Evolutionary conservation across 2,329 filamentous ascomycete species (phyloP).

Genomic region (Paecilomyces fulvus): DNA sequence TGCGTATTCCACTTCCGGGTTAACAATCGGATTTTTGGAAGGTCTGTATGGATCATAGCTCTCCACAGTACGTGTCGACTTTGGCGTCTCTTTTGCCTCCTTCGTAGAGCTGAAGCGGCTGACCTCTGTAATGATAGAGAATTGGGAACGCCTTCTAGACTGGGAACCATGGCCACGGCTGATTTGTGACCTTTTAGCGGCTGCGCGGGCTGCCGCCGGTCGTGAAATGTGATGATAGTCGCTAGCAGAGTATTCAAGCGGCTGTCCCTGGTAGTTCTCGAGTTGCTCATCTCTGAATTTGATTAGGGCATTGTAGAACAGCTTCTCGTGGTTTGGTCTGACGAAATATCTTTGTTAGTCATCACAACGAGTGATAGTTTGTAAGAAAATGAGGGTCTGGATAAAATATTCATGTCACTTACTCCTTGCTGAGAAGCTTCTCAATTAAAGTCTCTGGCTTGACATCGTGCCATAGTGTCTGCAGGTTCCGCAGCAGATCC

Average conservation of each 20-base stretch:
- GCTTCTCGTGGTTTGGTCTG: slow-evolving; percentile 80
- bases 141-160: slow-evolving; percentile 44
- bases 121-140: slow-evolving; percentile 49
- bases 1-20: slow-evolving; percentile 50
- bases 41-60: slow-evolving; percentile 83
- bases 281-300: slow-evolving; percentile 76
- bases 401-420: slow-evolving; percentile 25
- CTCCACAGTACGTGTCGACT: slow-evolving; percentile 37
- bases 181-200: slow-evolving; percentile 21
- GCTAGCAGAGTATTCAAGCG: slow-evolving; percentile 75
- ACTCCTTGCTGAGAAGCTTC: slow-evolving; percentile 59
- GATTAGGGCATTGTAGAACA: slow-evolving; percentile 79
- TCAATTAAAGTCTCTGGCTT: slow-evolving; percentile 62
- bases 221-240: slow-evolving; percentile 75
- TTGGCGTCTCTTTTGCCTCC: slow-evolving; percentile 23
- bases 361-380: slow-evolving; percentile 1
- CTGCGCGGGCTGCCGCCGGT: slow-evolving; percentile 22
- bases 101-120: slow-evolving; percentile 42
- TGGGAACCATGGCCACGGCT: slow-evolving; percentile 11
- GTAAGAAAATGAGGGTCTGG: no score
- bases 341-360: slow-evolving; percentile 1
- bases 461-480: slow-evolving; percentile 84
- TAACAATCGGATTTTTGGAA: slow-evolving; percentile 47
- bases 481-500: slow-evolving; percentile 75
- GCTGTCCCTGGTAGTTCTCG: slow-evolving; percentile 71